Evolutionary conservation across 441 rosid genomes (phyloP), one percentile per base, ranked within the genome.

Genomic region (Gossypium davidsonii): DNA sequence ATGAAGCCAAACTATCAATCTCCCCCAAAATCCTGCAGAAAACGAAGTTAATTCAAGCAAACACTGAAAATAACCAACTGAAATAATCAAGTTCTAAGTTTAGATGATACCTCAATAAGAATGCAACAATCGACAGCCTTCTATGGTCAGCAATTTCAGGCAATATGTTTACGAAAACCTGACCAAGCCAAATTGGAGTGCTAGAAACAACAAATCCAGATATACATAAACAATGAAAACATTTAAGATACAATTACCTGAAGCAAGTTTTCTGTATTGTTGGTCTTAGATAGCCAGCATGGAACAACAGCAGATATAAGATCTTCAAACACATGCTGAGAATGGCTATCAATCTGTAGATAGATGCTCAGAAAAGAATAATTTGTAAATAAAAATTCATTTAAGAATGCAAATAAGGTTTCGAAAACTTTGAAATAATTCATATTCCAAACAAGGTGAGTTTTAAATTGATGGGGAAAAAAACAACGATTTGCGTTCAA

Each of bases 111-210:
- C 98, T 89, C 79, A 96, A 84, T 48, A 96, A 79, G 82, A 86
- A 83, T n/a, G 83, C 76, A 55, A 93, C 81, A 78, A 93, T 85
- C n/a, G 92, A 84, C 67, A 91, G 82, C 80, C 97, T 88, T 86
- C 97, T 89, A 72, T 93, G 90, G 80, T 80, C 91, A 70, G 96
- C 80, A 79, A 96, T 84, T 72, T 89, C 88, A 69, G 98, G 99
- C 66, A 96, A 83, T 53, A 96, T 81, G 42, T 85, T 80, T 21
- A 96, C 84, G 83, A 96, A 96, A 82, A 91, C 83, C 98, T 96
- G 90, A 72, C 79, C 51, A 69, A 79, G 67, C 62, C 69, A 75
- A 70, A 62, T 71, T 21, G 77, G 75, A 39, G 59, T 6, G 62
- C 57, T 57, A 44, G 62, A 64, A 26, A 10, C 59, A 71, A 67